Percentiles rank a stretch among this genome's conserved stretches.
Evolutionary conservation across 1,284 basidiomycete species (phyloP).

Genomic region (Neolentinus lepideus): DNA sequence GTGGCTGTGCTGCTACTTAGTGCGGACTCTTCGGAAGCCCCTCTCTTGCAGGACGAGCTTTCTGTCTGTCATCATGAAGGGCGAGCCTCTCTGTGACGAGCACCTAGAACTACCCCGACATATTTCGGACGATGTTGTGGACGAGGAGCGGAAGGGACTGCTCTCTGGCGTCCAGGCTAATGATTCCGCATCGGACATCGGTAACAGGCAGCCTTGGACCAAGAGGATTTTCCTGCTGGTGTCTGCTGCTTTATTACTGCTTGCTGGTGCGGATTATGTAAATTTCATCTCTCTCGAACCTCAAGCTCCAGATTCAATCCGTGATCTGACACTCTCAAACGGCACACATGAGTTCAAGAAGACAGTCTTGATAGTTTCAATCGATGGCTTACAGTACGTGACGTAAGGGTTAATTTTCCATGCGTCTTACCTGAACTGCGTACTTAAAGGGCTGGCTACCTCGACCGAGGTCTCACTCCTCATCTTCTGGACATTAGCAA

Average conservation of each 20-base stretch:
- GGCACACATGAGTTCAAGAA: slow-evolving; percentile 74
- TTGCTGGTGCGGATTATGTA: slow-evolving; percentile 28
- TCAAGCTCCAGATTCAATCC: slow-evolving; percentile 5
- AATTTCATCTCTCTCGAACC: slow-evolving; percentile 6
- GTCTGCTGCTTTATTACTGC: slow-evolving; percentile 29
- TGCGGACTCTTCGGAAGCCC: too few relatives aligned
- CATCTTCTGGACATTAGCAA: slow-evolving; percentile 73
- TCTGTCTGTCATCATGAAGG: not conserved
- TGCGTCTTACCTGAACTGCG: too few relatives aligned
- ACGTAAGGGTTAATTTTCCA: too few relatives aligned
- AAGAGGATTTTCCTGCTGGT: slow-evolving; percentile 29
- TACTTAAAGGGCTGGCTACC: slow-evolving; percentile 64
- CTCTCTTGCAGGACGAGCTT: not conserved
- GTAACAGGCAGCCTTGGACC: slow-evolving; percentile 22
- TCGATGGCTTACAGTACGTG: slow-evolving; percentile 75
- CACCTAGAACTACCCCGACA: not conserved
- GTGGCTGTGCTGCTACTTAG: too few relatives aligned
- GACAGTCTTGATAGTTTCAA: slow-evolving; percentile 80
- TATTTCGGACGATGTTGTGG: slow-evolving; percentile 3
- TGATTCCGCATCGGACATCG: slow-evolving; percentile 15
- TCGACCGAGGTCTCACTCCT: slow-evolving; percentile 77
- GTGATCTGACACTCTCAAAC: slow-evolving; percentile 36
- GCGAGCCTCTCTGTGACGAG: not conserved
- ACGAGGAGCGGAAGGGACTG: slow-evolving; percentile 35
- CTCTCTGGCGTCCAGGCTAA: slow-evolving; percentile 23